Percentiles rank a stretch among this genome's conserved stretches.
These are phyloP conservation scores for Agrostemma githago DNA, from an alignment of 148 eudicot species.

Conservation along the genomic window DNA sequence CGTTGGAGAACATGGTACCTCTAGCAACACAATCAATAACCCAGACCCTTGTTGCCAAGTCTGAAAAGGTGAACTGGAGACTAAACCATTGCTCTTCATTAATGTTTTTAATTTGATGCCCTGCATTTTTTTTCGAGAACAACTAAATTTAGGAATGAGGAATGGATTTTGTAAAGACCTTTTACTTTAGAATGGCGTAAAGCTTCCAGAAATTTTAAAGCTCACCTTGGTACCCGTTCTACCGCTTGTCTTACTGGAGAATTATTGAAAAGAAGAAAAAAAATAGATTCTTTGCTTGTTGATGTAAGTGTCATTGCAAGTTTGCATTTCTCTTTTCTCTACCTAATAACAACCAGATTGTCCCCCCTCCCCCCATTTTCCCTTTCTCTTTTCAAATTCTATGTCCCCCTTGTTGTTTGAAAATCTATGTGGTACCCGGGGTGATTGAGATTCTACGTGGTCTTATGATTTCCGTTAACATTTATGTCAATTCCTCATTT, in stretches of 20 bases:
- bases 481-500: too few species aligned
- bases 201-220: not conserved
- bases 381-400: too few species aligned
- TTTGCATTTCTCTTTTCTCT: not conserved
- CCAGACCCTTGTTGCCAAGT: slow-evolving; percentile 67
- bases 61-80: slow-evolving; percentile 57
- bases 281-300: not conserved
- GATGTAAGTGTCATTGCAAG: not conserved
- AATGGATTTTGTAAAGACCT: not conserved
- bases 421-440: too few species aligned
- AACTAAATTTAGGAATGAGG: not conserved
- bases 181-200: not conserved
- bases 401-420: too few species aligned
- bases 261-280: not conserved
- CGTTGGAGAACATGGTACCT: slow-evolving; percentile 57
- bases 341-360: not conserved
- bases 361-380: too few species aligned
- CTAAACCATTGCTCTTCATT: not conserved
- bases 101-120: not conserved
- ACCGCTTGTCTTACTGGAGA: not conserved
- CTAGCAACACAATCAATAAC: slow-evolving; percentile 47
- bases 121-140: not conserved
- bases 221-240: not conserved
- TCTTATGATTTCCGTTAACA: too few species aligned
- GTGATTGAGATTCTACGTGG: too few species aligned